Evolutionary conservation across 352 stramenopile species (phyloP).

Genomic region (Phytophthora nicotianae): DNA sequence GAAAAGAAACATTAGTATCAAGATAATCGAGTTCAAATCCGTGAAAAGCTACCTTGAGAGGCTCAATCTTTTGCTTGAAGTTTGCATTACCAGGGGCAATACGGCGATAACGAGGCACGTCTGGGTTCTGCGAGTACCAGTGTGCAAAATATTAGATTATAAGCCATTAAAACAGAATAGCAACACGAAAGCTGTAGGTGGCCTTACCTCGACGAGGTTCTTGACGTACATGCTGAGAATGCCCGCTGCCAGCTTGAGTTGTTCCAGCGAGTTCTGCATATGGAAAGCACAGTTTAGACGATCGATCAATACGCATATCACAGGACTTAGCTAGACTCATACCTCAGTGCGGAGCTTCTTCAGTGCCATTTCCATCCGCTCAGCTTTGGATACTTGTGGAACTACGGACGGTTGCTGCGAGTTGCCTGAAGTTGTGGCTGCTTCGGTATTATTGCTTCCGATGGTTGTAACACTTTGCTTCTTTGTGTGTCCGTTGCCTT

Average conservation of each 20-base stretch:
- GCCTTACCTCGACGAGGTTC: constrained; percentile 77
- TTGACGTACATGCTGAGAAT: constrained; percentile 90
- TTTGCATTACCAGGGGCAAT: constrained; percentile 81
- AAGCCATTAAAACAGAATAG: not conserved
- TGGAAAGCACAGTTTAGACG: constrained; percentile 2
- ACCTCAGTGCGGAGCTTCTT: constrained; percentile 64
- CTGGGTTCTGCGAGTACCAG: constrained; percentile 58
- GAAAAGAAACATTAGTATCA: constrained; percentile 9
- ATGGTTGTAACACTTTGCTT: constrained; percentile 1
- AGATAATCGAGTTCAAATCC: too few species aligned
- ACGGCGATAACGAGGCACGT: constrained; percentile 80
- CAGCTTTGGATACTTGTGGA: constrained; percentile 31
- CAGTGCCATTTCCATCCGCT: constrained; percentile 52
- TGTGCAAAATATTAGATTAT: not conserved
- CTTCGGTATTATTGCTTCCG: constrained; percentile 10
- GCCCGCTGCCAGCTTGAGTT: constrained; percentile 66
- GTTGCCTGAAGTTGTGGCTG: not conserved
- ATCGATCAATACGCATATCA: not conserved
- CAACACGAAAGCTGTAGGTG: not conserved
- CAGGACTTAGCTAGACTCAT: constrained; percentile 1
- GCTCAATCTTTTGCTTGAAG: constrained; percentile 88
- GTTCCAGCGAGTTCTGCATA: constrained; percentile 68
- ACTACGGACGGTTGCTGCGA: constrained; percentile 19
- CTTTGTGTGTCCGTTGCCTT: constrained; percentile 10
- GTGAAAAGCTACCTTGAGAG: constrained; percentile 56